phyloP scores from a whole-genome alignment of 176 grass and related monocot genomes.

The Luzula sylvatica region DNA sequence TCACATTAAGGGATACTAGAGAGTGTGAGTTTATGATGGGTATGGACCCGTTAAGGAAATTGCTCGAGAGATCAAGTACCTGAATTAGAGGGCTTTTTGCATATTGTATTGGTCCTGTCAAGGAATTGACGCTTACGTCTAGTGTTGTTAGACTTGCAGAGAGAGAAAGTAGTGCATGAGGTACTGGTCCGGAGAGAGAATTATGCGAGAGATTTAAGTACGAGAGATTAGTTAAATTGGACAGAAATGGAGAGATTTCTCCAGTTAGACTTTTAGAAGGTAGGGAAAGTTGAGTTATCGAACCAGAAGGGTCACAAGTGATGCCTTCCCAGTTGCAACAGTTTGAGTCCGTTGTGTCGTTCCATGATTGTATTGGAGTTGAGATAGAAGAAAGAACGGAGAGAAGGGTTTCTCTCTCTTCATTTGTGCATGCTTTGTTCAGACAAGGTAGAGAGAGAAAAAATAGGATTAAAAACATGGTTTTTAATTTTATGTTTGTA shows the following conservation, averaged over 20 bases:
- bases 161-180: slow-evolving; percentile 28
- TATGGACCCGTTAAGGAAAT: slow-evolving; percentile 37
- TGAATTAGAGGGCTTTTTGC: slow-evolving; percentile 23
- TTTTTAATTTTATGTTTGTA: slow-evolving; percentile 4
- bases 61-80: slow-evolving; percentile 73
- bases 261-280: slow-evolving; percentile 42
- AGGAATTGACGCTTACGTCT: slow-evolving; percentile 63
- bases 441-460: slow-evolving; percentile 17
- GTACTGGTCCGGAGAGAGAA: slow-evolving; percentile 22
- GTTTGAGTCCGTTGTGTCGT: slow-evolving; percentile 30
- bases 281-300: slow-evolving; percentile 36
- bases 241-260: slow-evolving; percentile 25
- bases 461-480: slow-evolving; percentile 5
- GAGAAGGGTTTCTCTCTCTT: slow-evolving; percentile 46
- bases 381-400: slow-evolving; percentile 34
- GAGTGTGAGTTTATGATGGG: slow-evolving; percentile 26
- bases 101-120: slow-evolving; percentile 25
- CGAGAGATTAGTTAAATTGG: slow-evolving; percentile 36
- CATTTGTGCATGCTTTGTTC: slow-evolving; percentile 33
- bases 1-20: slow-evolving; percentile 50
- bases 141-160: slow-evolving; percentile 30
- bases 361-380: slow-evolving; percentile 18
- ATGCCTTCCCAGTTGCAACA: slow-evolving; percentile 79
- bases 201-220: slow-evolving; percentile 55
- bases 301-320: slow-evolving; percentile 12